Base-by-base conservation (phyloP, 2,329 filamentous ascomycete genomes). In the Fusarium chlamydosporum region DNA sequence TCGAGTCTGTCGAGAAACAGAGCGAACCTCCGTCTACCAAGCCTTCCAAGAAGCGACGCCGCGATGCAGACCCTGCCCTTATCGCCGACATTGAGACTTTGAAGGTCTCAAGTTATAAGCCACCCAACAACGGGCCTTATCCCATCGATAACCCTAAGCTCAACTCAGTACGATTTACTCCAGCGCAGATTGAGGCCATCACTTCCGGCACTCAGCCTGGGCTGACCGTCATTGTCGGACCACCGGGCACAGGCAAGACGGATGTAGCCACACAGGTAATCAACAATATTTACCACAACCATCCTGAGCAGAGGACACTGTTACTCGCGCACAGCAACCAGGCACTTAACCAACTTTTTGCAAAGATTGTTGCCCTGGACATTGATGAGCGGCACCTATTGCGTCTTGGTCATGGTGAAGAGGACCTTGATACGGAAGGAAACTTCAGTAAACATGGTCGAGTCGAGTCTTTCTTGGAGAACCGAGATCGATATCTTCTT, bases 181-280 rank as follows among this genome's bases (percentile, higher is more conserved):
- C 95, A 34, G 89, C 92, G 37, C 96, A 98, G 79, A 87, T 97
- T 29, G 92, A 98, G 77, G 96, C 96, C 27, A 96, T 99, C 74
- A 89, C 92, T 63, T 97, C 95, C 40, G 96, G 96, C 20, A 94
- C 93, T 8, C 96, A 99, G 74, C 95, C 96, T 35, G 96, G 96
- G 20, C 85, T 99, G 52, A 97, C 95, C 2, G 88, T 99, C 47
- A 91, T 99, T 72, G 93, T 99, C 66, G 96, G 96, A 1, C 96
- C 96, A 55, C 96, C 96, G 9, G 96, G 96, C 56, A 99, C 96
- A 8, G 96, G 96, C 67, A 99, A 99, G 83, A 99, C 96, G n/a
- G 96, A 99, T 79, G 96, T 99, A 54, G 94, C 94, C 47, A 97
- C 95, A 6, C 96, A 99, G 79, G 96, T 98, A 77, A 99, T 99